Percentiles rank a stretch among this genome's conserved stretches.
These are phyloP conservation scores for Helminthosporium solani DNA, from an alignment of 2,329 filamentous ascomycete genomes.

Conservation along the genomic window DNA sequence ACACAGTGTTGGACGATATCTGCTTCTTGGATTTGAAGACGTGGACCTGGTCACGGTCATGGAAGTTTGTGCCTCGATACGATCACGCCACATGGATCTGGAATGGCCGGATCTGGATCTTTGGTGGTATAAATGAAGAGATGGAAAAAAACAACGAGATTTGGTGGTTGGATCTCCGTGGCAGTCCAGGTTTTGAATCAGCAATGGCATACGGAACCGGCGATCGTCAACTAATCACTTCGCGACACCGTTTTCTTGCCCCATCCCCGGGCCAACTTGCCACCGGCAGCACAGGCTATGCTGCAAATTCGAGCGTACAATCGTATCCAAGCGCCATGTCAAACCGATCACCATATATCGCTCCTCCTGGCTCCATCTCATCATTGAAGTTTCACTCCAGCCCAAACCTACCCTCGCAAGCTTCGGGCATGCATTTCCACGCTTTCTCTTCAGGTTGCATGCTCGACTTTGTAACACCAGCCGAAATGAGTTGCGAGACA, in stretches of 20 bases:
- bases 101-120: constrained; percentile 91
- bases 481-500: constrained; percentile 86
- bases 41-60: constrained; percentile 94
- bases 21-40: constrained; percentile 97
- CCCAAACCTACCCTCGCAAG: constrained; percentile 80
- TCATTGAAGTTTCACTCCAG: constrained; percentile 88
- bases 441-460: constrained; percentile 90
- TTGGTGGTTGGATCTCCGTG: constrained; percentile 96
- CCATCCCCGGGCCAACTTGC: constrained; percentile 31
- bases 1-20: constrained; percentile 92
- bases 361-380: constrained; percentile 79
- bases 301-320: constrained; percentile 69
- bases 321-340: constrained; percentile 50
- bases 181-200: constrained; percentile 79
- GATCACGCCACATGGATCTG: constrained; percentile 96
- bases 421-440: constrained; percentile 91
- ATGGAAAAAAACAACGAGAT: constrained; percentile 97
- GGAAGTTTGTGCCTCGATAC: constrained; percentile 92
- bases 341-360: constrained; percentile 54
- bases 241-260: constrained; percentile 33
- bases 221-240: constrained; percentile 42
- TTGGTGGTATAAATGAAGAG: constrained; percentile 89
- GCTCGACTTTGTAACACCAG: constrained; percentile 91
- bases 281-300: constrained; percentile 57
- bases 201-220: constrained; percentile 60